Evolutionary conservation across 179 eudicot species (phyloP), one percentile per base, ranked within the genome.

Genomic region (Silene coronaria): DNA sequence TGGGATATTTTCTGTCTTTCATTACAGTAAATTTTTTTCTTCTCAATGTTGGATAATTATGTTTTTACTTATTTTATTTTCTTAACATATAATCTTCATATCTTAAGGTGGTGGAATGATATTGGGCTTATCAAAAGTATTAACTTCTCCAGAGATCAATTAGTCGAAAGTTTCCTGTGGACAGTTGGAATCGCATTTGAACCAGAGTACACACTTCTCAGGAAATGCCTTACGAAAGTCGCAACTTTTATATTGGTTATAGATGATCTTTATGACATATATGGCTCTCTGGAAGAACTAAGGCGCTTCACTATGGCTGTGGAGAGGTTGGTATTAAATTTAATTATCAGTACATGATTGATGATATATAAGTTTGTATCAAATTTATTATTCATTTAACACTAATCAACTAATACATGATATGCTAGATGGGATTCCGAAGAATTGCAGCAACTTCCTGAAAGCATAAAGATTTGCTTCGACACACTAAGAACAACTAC

Each of bases 211-310:
- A 67, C 85, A 13, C 66, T 71, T 62, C 78, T 80, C 26, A 80
- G 91, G 14, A 82, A 84, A 27, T 83, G 83, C 30, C 76, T 86
- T 22, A 81, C 89, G 26, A 89, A 85, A 72, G 79, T 86, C 53
- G 80, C 82, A 16, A 74, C 85, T 7, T 76, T 89, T 77, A 71
- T 89, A 2, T 68, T 85, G 5, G 86, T 89, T 7, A 79, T 89
- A 34, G 92, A 89, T 63, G 92, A 89, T 72, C 75, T 81, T 6
- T 89, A 75, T 70, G 93, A 89, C 57, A 77, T 79, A 11, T 85
- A 84, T 74, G 91, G 91, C 10, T 82, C 86, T 2, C 23, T 88
- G 62, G 91, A 87, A 22, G 88, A 88, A 71, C 82, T 89, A 12
- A 72, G 74, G 12, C 77, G 78, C 80, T 89, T 89, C 83, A 88